Conservation (phyloP, 2,329 filamentous ascomycete genomes). For the Neophaeococcomyces mojaviensis region DNA sequence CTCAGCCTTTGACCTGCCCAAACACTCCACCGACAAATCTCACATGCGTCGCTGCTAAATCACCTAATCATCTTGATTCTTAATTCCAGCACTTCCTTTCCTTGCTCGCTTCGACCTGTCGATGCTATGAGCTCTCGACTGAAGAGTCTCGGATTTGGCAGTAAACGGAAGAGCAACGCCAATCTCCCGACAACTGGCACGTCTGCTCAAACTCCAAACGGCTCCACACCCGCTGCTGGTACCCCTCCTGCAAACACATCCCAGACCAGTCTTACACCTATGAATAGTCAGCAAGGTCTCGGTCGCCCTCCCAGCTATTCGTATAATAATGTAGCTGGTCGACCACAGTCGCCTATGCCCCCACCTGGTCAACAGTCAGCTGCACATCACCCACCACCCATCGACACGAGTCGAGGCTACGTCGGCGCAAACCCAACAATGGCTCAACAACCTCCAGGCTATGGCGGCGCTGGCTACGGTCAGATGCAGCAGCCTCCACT, state of each 20-base stretch:
- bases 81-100: slow-evolving; percentile 5
- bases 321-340: slow-evolving; percentile 45
- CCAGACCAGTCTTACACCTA: slow-evolving; percentile 49
- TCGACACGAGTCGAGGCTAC: slow-evolving; percentile 49
- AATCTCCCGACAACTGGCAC: slow-evolving; percentile 27
- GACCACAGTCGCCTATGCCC: slow-evolving; percentile 47
- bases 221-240: slow-evolving; percentile 26
- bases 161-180: slow-evolving; percentile 46
- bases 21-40: neutral
- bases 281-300: slow-evolving; percentile 38
- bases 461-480: slow-evolving; percentile 30
- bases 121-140: slow-evolving; percentile 47
- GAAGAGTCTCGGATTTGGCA: slow-evolving; percentile 42
- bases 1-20: slow-evolving; percentile 2
- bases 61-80: neutral
- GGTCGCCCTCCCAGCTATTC: slow-evolving; percentile 59
- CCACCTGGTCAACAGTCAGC: slow-evolving; percentile 35
- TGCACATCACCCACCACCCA: slow-evolving; percentile 40
- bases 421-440: slow-evolving; percentile 37
- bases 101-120: slow-evolving; percentile 28
- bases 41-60: slow-evolving; percentile 8
- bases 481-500: slow-evolving; percentile 15
- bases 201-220: slow-evolving; percentile 26
- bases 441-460: slow-evolving; percentile 36
- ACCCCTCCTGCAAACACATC: slow-evolving; percentile 37